Base-by-base conservation (phyloP, 768 basidiomycete genomes). In the Russula olivacea region DNA sequence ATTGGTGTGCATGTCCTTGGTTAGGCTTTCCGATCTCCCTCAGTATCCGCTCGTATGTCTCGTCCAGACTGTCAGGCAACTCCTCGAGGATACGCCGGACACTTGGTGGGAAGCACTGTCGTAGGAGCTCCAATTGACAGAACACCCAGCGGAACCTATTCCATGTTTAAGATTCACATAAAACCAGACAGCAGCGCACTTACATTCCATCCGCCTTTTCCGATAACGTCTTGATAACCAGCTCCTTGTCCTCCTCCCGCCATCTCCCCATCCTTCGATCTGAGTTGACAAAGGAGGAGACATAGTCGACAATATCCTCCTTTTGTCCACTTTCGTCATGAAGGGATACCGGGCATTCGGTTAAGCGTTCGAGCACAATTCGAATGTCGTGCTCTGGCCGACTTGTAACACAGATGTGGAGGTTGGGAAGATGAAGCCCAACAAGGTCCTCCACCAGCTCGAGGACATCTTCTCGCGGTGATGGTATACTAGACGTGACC, bases 361-460 rank as follows among this genome's bases (percentile, higher is more conserved):
- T 11, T 10, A 62, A 32, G 7, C 38, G 19, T 28, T 57, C 12
- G 21, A 62, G 55, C 11, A 36, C 40, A 15, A 4, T 3, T 30
- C 15, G 49, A 21, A 62, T 50, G 40, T 62, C 61, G 23, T n/a
- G 38, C 47, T 62, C 55, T 5, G 61, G 30, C 2, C 61, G 55
- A 34, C 61, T 62, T 15, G 61, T 57, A 1, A 36, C 61, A 28
- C 61, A 62, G 5, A 62, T 25, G 48, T 32, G 55, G 1, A 62
- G 7, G 14, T 43, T 28, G 1, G 36, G 48, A 14, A 43, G 38
- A 15, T n/a, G 38, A 25, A 55, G 41, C 14, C 32, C 47, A 43
- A 41, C 40, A 17, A 61, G 61, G 15, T 61, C 54, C 9, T 50
- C 23, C 10, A 61, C 17, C 7, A 62, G 4, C 3, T 62, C 40